Evolutionary conservation across 768 basidiomycete species (phyloP).

Genomic region (Macrocybe gigantea): DNA sequence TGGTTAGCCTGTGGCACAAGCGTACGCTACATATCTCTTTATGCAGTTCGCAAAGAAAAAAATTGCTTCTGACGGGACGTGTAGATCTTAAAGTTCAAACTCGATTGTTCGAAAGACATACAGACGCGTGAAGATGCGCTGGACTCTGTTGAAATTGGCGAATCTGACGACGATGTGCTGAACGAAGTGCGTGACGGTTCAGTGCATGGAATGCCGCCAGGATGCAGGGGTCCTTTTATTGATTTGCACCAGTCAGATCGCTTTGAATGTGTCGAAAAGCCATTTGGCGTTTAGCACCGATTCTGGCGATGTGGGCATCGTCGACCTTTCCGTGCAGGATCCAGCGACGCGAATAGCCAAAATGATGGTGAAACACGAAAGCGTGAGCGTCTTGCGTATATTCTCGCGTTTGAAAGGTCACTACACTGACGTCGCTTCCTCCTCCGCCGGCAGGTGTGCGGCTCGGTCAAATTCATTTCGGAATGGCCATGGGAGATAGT

Average conservation of each 20-base stretch:
- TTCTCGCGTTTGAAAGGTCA: background rate
- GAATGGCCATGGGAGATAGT: slow-evolving; percentile 66
- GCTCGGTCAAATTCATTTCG: slow-evolving; percentile 65
- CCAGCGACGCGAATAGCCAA: slow-evolving; percentile 35
- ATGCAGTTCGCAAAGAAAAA: background rate
- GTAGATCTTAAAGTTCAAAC: slow-evolving; percentile 39
- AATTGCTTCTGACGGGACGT: background rate
- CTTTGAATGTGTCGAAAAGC: slow-evolving; percentile 47
- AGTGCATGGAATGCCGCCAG: slow-evolving; percentile 8
- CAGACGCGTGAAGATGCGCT: slow-evolving; percentile 44
- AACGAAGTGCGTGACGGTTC: slow-evolving; percentile 45
- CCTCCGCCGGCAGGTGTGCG: slow-evolving; percentile 52
- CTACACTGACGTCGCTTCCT: slow-evolving; percentile 1
- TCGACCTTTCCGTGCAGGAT: slow-evolving; percentile 36
- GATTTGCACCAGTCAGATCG: slow-evolving; percentile 47
- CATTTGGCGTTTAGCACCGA: slow-evolving; percentile 68
- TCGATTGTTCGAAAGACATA: slow-evolving; percentile 49
- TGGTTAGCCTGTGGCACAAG: slow-evolving; percentile 65
- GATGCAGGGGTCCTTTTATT: slow-evolving; percentile 11
- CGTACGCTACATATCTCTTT: slow-evolving; percentile 27
- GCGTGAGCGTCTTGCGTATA: slow-evolving; percentile 18
- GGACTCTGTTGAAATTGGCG: slow-evolving; percentile 37
- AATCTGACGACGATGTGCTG: slow-evolving; percentile 49
- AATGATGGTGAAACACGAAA: slow-evolving; percentile 61
- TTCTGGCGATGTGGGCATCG: slow-evolving; percentile 58